Percentiles rank a stretch among this genome's conserved stretches.
Evolutionary conservation across 2,329 filamentous ascomycete genomes (phyloP).

Genomic region (Ophiocordyceps robertsii): DNA sequence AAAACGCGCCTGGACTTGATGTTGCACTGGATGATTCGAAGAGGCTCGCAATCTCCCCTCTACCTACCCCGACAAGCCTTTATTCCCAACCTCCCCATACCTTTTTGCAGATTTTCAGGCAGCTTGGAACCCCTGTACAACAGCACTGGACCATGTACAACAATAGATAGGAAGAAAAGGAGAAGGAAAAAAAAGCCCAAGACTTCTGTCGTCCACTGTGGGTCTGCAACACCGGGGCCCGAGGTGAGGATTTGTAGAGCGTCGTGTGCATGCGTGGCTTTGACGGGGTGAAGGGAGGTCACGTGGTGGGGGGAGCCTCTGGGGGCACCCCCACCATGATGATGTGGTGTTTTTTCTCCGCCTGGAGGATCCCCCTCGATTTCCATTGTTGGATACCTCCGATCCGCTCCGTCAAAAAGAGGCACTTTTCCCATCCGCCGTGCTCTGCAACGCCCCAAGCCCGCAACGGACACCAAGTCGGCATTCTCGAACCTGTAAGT

Average conservation of each 20-base stretch:
- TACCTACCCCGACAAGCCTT: constrained; percentile 14
- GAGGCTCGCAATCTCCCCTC: constrained; percentile 21
- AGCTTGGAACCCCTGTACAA: constrained; percentile 17
- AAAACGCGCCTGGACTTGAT: constrained; percentile 30
- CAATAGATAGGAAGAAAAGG: constrained; percentile 7
- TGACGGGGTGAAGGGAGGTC: constrained; percentile 7
- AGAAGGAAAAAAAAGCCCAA: not conserved
- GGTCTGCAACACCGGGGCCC: no score
- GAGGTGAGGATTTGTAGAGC: no score
- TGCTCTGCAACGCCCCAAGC: not conserved
- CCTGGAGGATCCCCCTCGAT: constrained; percentile 11
- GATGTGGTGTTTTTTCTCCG: constrained; percentile 19
- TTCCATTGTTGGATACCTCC: not conserved
- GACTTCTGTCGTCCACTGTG: not conserved
- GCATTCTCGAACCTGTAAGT: not conserved
- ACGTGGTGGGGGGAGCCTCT: constrained; percentile 16
- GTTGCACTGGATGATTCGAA: constrained; percentile 23
- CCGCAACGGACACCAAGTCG: not conserved
- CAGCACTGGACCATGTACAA: constrained; percentile 19
- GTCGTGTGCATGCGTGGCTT: not conserved
- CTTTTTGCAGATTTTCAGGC: constrained; percentile 13
- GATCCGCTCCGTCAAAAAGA: constrained; percentile 3
- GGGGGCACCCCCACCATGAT: constrained; percentile 16
- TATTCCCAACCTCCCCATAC: constrained; percentile 8
- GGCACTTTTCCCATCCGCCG: constrained; percentile 2